Evolutionary conservation across 495 filamentous ascomycete genomes (phyloP).

Genomic region (Parmelia sp.): DNA sequence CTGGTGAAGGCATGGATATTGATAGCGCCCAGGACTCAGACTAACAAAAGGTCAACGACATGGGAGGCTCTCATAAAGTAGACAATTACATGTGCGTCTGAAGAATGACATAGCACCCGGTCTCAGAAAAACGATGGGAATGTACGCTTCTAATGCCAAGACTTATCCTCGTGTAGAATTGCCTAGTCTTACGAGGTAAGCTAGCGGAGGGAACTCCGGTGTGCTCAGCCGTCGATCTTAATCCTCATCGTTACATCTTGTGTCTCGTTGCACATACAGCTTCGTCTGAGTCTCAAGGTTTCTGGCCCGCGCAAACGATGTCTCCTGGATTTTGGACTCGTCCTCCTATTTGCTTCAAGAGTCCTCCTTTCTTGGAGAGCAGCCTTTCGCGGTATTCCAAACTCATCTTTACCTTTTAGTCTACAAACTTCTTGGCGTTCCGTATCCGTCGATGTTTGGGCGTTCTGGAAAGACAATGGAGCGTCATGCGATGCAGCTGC

Average conservation of each 20-base stretch:
- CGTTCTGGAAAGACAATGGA: conserved; percentile 2
- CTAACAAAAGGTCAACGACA: too few relatives aligned
- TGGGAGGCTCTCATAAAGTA: too few relatives aligned
- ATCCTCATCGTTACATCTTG: not conserved
- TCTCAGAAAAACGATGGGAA: too few relatives aligned
- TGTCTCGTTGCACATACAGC: not conserved
- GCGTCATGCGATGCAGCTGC: not conserved
- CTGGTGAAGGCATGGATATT: conserved; percentile 1
- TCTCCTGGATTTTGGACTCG: not conserved
- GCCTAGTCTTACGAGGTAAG: too few relatives aligned
- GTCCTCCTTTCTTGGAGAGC: not conserved
- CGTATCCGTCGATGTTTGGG: conserved; percentile 3
- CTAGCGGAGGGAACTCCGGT: not conserved
- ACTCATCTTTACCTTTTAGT: not conserved
- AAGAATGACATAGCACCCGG: too few relatives aligned
- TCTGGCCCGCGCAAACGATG: not conserved
- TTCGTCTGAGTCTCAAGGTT: not conserved
- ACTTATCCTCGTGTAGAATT: too few relatives aligned
- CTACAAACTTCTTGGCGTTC: not conserved
- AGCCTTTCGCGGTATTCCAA: not conserved
- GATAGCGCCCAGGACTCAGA: not conserved
- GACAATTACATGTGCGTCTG: too few relatives aligned
- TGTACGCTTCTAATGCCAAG: too few relatives aligned
- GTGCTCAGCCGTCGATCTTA: not conserved
- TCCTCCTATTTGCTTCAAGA: not conserved